These are phyloP conservation scores for Aureobasidium leucospermi DNA, from an alignment of 2,329 filamentous ascomycete species.

Conservation along the genomic window DNA sequence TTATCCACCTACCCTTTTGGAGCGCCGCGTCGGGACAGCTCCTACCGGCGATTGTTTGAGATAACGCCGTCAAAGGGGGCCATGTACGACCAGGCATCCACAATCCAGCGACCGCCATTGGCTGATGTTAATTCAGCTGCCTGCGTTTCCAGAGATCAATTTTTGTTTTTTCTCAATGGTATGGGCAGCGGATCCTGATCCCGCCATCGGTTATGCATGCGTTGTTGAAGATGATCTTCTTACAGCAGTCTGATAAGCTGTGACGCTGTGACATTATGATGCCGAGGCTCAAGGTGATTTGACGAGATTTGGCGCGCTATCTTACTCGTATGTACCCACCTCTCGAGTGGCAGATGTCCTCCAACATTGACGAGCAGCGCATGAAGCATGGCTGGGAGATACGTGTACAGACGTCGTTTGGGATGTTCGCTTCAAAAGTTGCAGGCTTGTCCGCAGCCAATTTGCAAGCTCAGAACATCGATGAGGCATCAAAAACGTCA, in stretches of 20 bases:
- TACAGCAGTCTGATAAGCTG: too few species aligned
- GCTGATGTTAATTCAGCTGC: slow-evolving; percentile 1
- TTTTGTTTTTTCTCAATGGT: background rate
- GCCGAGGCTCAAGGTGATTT: background rate
- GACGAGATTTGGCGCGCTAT: background rate
- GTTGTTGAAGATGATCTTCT: background rate
- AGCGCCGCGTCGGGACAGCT: background rate
- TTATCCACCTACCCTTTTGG: background rate
- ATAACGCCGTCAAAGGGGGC: background rate
- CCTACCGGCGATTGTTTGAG: background rate
- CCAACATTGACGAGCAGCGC: too few species aligned
- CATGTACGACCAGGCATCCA: slow-evolving; percentile 2
- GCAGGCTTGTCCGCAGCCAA: too few species aligned
- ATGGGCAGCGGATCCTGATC: background rate
- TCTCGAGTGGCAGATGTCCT: too few species aligned
- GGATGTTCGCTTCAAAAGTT: too few species aligned
- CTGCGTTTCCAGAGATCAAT: background rate
- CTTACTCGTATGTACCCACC: too few species aligned
- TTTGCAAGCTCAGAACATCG: too few species aligned
- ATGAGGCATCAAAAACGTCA: too few species aligned
- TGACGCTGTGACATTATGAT: background rate
- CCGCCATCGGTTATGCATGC: background rate
- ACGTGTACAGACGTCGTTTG: too few species aligned
- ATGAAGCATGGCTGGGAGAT: too few species aligned
- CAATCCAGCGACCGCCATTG: background rate